Percentiles rank a stretch among this genome's conserved stretches.
phyloP scores from a whole-genome alignment of 495 filamentous ascomycete genomes.

The Aspergillus conjunctus region DNA sequence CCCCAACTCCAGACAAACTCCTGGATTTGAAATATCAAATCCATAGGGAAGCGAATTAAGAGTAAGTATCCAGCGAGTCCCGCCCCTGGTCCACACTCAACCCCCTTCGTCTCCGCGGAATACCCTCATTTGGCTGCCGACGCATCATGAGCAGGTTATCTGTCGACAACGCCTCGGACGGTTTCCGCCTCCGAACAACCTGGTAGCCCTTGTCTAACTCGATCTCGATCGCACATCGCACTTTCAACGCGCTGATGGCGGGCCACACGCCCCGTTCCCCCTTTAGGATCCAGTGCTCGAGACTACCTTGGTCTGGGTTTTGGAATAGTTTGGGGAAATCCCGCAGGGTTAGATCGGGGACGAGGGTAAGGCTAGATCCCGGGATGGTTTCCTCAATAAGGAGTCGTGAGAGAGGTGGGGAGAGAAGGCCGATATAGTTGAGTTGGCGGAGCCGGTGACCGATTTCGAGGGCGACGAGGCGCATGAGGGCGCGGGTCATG shows the following conservation, averaged over 20 bases:
- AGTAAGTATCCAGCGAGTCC: constrained; percentile 4
- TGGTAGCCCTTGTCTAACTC: constrained; percentile 86
- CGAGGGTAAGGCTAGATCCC: constrained; percentile 75
- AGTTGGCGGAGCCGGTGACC: constrained; percentile 82
- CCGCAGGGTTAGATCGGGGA: constrained; percentile 70
- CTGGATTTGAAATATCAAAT: no score
- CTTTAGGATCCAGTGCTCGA: constrained; percentile 83
- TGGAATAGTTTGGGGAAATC: constrained; percentile 80
- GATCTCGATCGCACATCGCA: constrained; percentile 84
- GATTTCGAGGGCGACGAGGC: constrained; percentile 72
- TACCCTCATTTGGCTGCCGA: constrained; percentile 34
- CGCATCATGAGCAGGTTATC: constrained; percentile 9
- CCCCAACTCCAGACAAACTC: no score
- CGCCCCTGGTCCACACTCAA: constrained; percentile 20
- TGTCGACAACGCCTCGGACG: constrained; percentile 33
- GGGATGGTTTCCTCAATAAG: constrained; percentile 88
- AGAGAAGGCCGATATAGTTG: constrained; percentile 73
- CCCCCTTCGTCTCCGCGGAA: constrained; percentile 32
- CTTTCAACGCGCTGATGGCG: constrained; percentile 77
- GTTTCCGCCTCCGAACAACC: constrained; percentile 63
- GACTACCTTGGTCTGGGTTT: constrained; percentile 70
- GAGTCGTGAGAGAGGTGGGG: constrained; percentile 68
- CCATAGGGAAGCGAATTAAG: not conserved
- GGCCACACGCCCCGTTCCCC: constrained; percentile 93
- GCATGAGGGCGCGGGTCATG: constrained; percentile 62